Evolutionary conservation across 345 rosid species (phyloP).

Genomic region (Boechera retrofracta): DNA sequence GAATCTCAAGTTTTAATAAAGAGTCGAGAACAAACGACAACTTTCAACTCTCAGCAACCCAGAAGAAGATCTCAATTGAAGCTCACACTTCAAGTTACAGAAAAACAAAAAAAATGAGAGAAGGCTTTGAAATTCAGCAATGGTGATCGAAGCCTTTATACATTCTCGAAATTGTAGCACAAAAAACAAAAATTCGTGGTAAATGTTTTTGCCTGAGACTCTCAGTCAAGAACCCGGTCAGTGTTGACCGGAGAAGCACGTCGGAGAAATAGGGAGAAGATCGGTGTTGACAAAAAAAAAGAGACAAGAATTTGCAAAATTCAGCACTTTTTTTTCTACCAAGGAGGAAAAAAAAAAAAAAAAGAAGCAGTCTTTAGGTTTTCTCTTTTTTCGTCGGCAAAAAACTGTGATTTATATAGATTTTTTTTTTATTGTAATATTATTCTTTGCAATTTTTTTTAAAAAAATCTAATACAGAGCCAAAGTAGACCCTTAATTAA

Average conservation of each 20-base stretch:
- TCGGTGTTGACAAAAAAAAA: conserved; percentile 12
- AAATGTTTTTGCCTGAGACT: conserved; percentile 3
- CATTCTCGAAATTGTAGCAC: conserved; percentile 17
- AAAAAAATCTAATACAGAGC: neutral
- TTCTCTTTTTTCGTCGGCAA: conserved; percentile 40
- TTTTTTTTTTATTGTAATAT: neutral
- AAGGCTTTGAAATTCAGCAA: conserved; percentile 40
- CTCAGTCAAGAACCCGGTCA: neutral
- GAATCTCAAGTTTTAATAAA: conserved; percentile 17
- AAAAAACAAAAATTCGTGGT: neutral
- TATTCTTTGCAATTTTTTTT: neutral
- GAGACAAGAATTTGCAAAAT: conserved; percentile 14
- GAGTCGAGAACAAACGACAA: neutral
- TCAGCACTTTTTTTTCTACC: conserved; percentile 28
- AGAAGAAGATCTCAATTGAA: conserved; percentile 27
- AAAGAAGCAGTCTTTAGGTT: conserved; percentile 19
- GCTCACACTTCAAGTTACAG: conserved; percentile 29
- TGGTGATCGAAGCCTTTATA: conserved; percentile 16
- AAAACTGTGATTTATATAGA: conserved; percentile 23
- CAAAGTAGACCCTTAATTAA: conserved; percentile 15
- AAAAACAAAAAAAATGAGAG: neutral
- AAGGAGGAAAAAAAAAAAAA: neutral
- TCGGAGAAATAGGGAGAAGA: conserved; percentile 33
- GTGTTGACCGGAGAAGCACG: conserved; percentile 35
- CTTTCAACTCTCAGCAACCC: conserved; percentile 33